phyloP scores from a whole-genome alignment of 139 green algal genomes.

The Chlorella sp. region DNA sequence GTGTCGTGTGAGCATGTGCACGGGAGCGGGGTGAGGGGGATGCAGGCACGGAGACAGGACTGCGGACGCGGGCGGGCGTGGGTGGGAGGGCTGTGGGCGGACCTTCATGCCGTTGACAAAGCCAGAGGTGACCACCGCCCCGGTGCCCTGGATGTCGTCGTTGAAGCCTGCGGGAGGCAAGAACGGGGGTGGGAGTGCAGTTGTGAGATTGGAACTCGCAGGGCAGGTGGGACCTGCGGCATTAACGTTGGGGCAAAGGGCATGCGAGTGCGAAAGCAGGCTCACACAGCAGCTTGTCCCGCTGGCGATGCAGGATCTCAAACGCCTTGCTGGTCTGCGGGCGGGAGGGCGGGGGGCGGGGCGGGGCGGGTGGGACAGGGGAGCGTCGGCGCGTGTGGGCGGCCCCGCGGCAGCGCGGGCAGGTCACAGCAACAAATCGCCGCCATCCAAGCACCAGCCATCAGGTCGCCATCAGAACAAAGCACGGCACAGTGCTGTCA shows the following conservation, averaged over 20 bases:
- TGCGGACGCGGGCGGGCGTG: no score
- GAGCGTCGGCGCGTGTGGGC: no score
- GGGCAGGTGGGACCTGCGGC: not conserved
- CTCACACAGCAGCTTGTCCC: conserved; percentile 50
- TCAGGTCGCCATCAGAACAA: not conserved
- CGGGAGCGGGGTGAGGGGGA: no score
- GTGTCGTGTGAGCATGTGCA: no score
- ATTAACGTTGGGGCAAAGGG: no score
- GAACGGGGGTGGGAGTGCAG: no score
- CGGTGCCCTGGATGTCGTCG: conserved; percentile 86
- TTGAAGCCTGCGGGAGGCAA: conserved; percentile 70
- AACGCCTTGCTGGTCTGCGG: conserved; percentile 56
- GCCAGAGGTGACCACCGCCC: conserved; percentile 43
- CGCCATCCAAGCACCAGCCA: not conserved
- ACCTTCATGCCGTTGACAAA: conserved; percentile 60
- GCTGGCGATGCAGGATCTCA: conserved; percentile 58
- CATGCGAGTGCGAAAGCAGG: no score
- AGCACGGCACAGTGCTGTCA: conserved; percentile 1
- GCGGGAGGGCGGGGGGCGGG: not conserved
- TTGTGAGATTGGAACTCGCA: not conserved
- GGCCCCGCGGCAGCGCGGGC: no score
- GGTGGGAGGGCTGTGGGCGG: no score
- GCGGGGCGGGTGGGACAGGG: not conserved
- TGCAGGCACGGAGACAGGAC: no score
- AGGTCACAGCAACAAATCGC: not conserved